Base-by-base conservation (phyloP, 805 yeast genomes). In the Candida ovalis region DNA sequence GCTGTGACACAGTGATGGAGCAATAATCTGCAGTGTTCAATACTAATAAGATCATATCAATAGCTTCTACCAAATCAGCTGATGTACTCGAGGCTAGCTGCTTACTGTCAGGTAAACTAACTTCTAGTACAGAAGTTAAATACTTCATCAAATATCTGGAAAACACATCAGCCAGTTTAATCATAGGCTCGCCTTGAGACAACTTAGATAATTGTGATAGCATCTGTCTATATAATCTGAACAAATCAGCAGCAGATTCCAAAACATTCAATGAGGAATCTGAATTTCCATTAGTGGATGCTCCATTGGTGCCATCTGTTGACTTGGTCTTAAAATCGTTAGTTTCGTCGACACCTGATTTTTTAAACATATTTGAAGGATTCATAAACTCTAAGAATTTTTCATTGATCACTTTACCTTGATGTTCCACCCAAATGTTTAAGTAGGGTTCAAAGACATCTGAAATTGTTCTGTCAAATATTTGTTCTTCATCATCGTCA, bases 1-100 rank as follows among this genome's bases (percentile, higher is more conserved):
- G 68, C 61, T 94, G 97, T 12, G 75, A 76, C 2, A 84, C 79
- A 2, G 96, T 94, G 10, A 80, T 73, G 17, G 88, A 78, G 50
- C 96, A 84, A 63, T 91, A 94, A 62, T 92, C 96, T 1, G 96
- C 89, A 0, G 99, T 92, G 56, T 89, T 88, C 32, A 92, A 68
- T 9, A 90, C 77, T 61, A 88, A 70, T 25, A 94, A 83, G 1
- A 87, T 73, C 50, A 85, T 79, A 40, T 75, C 76, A 18, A 88
- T 69, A 1, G 88, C 82, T 54, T 86, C 92, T 12, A 76, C 69
- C 24, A 80, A 76, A 25, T 68, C 59, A 36, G 57, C 47, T 1
- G 64, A 64, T 21, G 71, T 68, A 8, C 59, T 62, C 2, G 70
- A 66, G 1, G 61, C 53, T 18, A 62, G 45, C 30, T 56, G 47